A percentile compares a stretch with the other conserved stretches of the same genome.
Evolutionary conservation across 2,329 filamentous ascomycete species (phyloP).

Genomic region (Cladosporium phlei): DNA sequence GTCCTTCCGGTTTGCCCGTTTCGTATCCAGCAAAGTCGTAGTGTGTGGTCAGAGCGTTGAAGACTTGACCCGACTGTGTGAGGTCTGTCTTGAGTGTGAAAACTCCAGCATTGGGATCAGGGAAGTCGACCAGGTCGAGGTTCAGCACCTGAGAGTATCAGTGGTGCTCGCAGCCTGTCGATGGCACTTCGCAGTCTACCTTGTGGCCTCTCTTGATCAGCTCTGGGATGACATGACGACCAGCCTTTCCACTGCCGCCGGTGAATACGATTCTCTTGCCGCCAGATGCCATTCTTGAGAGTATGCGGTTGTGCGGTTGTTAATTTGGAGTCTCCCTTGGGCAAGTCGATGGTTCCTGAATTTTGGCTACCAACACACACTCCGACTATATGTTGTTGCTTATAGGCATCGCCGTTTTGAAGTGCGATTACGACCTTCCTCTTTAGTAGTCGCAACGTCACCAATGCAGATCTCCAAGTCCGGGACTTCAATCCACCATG

Average conservation of each 20-base stretch:
- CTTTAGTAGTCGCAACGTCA: no score
- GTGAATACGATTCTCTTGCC: conserved; percentile 49
- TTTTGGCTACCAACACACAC: no score
- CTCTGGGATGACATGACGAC: conserved; percentile 51
- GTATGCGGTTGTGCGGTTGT: no score
- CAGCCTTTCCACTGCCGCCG: conserved; percentile 51
- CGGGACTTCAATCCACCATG: no score
- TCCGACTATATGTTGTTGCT: no score
- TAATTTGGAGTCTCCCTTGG: no score
- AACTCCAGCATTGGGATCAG: conserved; percentile 36
- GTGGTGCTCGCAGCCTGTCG: neutral
- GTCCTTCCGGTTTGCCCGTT: conserved; percentile 37
- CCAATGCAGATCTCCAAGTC: no score
- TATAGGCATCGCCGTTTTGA: no score
- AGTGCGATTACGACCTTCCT: no score
- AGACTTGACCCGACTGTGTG: conserved; percentile 52
- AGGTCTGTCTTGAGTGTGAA: conserved; percentile 54
- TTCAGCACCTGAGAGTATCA: conserved; percentile 42
- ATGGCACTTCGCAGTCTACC: conserved; percentile 17
- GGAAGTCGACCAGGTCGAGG: conserved; percentile 48
- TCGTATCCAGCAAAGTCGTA: conserved; percentile 51
- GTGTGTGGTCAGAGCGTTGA: conserved; percentile 53
- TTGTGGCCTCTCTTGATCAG: conserved; percentile 48
- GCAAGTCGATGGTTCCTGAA: no score
- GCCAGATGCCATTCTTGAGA: conserved; percentile 24